Conservation (phyloP, 2,329 filamentous ascomycete genomes). For the Cladosporium halotolerans region DNA sequence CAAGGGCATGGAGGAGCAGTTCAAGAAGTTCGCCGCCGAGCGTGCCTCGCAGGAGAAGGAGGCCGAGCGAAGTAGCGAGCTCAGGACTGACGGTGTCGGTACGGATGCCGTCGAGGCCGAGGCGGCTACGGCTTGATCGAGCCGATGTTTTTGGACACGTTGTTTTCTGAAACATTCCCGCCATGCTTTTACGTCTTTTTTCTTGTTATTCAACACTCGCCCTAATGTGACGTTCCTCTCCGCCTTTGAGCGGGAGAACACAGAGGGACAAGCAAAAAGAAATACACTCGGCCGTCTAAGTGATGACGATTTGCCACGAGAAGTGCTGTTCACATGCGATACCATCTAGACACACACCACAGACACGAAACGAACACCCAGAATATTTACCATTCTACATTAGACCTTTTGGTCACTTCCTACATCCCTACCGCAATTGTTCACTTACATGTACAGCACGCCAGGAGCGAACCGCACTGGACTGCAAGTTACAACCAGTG, state of each 20-base stretch:
- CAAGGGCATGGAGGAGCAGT: constrained; percentile 21
- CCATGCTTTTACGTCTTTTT: not conserved
- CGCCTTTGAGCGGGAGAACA: not conserved
- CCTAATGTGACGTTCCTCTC: not conserved
- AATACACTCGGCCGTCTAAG: not conserved
- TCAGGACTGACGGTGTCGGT: constrained; percentile 28
- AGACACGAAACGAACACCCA: too few species aligned
- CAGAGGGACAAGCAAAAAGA: not conserved
- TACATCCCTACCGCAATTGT: too few species aligned
- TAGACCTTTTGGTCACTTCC: too few species aligned
- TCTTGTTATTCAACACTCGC: not conserved
- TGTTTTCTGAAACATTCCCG: not conserved
- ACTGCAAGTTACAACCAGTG: too few species aligned
- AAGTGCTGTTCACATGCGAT: too few species aligned
- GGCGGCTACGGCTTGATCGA: not conserved
- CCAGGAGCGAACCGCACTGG: too few species aligned
- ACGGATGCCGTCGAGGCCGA: constrained; percentile 16
- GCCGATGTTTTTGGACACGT: not conserved
- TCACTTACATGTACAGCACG: too few species aligned
- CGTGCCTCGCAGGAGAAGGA: constrained; percentile 18
- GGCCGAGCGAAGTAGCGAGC: constrained; percentile 24
- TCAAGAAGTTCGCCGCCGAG: constrained; percentile 14
- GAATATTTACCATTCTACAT: too few species aligned
- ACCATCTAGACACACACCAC: too few species aligned
- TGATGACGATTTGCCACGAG: too few species aligned